These are phyloP conservation scores for Cubamyces sp. DNA, from an alignment of 768 basidiomycete species.

Conservation along the genomic window DNA sequence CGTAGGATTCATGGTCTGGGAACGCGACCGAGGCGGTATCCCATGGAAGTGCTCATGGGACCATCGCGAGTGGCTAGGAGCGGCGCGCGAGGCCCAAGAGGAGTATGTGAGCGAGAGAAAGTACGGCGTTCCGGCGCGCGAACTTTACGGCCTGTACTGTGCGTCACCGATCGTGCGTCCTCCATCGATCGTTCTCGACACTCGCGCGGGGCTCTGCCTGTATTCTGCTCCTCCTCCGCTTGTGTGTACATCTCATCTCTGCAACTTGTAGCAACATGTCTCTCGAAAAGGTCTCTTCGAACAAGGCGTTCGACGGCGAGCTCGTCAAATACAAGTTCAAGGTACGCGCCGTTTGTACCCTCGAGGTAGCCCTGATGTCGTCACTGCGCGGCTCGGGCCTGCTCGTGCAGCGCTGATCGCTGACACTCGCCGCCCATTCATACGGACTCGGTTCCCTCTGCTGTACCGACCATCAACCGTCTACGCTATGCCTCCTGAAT, in stretches of 20 bases:
- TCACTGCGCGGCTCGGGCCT: slow-evolving; percentile 4
- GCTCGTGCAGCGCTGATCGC: slow-evolving; percentile 19
- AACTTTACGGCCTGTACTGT: neutral
- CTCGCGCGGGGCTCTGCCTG: neutral
- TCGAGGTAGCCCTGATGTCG: slow-evolving; percentile 21
- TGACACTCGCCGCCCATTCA: slow-evolving; percentile 2
- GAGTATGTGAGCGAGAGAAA: neutral
- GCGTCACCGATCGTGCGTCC: slow-evolving; percentile 10
- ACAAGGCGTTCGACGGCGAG: slow-evolving; percentile 80
- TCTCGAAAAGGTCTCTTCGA: slow-evolving; percentile 74
- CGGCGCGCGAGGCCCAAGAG: neutral
- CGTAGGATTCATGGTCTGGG: neutral
- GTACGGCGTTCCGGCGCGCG: neutral
- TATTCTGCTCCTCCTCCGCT: neutral
- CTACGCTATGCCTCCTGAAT: no score
- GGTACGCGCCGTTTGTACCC: slow-evolving; percentile 42
- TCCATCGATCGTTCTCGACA: slow-evolving; percentile 12
- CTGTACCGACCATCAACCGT: no score
- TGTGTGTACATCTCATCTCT: neutral
- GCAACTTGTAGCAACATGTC: slow-evolving; percentile 5
- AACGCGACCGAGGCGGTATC: neutral
- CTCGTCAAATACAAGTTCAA: slow-evolving; percentile 88
- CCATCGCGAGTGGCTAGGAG: neutral
- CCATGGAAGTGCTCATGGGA: slow-evolving; percentile 16
- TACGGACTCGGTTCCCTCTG: neutral